These are phyloP conservation scores for Cardiospermum halicacabum DNA, from an alignment of 345 rosid genomes.

Conservation along the genomic window DNA sequence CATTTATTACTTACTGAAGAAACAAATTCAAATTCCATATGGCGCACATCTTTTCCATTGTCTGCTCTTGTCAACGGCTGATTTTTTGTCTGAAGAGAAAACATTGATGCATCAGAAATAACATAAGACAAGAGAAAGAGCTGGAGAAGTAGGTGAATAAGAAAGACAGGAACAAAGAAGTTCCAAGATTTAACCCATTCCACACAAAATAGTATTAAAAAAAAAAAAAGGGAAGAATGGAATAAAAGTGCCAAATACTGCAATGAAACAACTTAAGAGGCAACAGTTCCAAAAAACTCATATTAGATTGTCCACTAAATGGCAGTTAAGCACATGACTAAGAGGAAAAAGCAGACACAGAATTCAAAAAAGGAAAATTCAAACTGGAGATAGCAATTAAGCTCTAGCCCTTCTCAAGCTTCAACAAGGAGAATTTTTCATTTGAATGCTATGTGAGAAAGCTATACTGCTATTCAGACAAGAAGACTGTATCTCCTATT, in stretches of 20 bases:
- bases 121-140: background rate
- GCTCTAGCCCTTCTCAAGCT: too few species aligned
- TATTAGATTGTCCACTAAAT: background rate
- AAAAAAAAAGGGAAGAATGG: background rate
- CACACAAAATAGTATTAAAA: background rate
- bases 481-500: too few species aligned
- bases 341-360: background rate
- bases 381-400: too few species aligned
- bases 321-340: background rate
- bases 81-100: slow-evolving; percentile 48
- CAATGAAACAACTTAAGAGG: background rate
- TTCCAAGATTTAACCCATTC: background rate
- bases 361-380: too few species aligned
- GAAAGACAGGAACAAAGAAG: background rate
- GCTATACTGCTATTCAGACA: too few species aligned
- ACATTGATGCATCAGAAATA: background rate
- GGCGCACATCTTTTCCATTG: slow-evolving; percentile 78
- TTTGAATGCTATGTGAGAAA: too few species aligned
- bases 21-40: slow-evolving; percentile 81
- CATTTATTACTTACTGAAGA: slow-evolving; percentile 49
- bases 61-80: slow-evolving; percentile 50
- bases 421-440: too few species aligned
- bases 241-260: background rate
- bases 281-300: background rate
- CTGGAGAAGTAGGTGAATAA: background rate